Conservation (phyloP, 345 rosid genomes). For the Clausena lansium region DNA sequence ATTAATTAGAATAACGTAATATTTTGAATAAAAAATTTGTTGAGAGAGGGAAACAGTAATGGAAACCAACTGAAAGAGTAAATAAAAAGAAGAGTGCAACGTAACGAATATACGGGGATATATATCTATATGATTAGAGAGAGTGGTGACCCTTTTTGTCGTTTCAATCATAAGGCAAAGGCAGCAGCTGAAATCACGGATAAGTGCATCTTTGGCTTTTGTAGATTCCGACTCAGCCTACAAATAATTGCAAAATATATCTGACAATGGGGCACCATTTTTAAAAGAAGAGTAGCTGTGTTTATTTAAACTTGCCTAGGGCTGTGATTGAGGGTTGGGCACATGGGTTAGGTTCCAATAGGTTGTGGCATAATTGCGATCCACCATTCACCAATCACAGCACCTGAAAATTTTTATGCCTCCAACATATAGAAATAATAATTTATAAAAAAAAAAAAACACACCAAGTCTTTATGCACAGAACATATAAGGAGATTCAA, state of each 20-base stretch:
- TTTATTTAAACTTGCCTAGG: neutral
- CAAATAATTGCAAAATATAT: constrained; percentile 9
- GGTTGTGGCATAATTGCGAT: neutral
- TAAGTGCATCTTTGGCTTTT: constrained; percentile 12
- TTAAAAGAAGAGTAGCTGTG: neutral
- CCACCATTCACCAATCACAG: neutral
- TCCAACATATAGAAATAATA: no score
- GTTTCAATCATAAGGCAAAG: neutral
- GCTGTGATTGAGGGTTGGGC: neutral
- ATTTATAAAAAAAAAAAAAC: no score
- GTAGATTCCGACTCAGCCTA: constrained; percentile 6
- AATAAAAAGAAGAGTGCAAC: neutral
- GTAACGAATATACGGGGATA: neutral
- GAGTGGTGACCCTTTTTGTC: constrained; percentile 5
- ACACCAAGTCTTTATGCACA: neutral
- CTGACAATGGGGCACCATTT: neutral
- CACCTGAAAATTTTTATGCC: neutral
- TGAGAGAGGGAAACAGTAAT: neutral
- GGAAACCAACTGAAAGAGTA: neutral
- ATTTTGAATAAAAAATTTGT: neutral
- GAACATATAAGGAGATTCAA: neutral
- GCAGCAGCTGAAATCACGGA: constrained; percentile 25
- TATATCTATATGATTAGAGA: neutral
- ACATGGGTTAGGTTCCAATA: constrained; percentile 13
- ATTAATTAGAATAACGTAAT: neutral